Evolutionary conservation across 2,329 filamentous ascomycete species (phyloP).

Genomic region (Diaporthe vaccinii): DNA sequence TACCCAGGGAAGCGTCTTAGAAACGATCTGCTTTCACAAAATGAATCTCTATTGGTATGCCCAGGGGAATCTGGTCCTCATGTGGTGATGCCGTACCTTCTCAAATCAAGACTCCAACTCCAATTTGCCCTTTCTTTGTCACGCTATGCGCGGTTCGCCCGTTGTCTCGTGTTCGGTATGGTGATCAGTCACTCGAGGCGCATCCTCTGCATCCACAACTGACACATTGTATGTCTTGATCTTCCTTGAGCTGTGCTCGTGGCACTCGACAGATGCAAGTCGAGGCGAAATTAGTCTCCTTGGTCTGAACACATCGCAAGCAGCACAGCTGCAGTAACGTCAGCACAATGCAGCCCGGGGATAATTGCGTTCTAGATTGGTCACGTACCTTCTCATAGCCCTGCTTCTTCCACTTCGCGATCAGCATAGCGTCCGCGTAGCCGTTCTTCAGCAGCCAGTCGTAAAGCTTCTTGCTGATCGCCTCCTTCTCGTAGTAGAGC

Average conservation of each 20-base stretch:
- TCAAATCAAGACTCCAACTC: conserved; percentile 37
- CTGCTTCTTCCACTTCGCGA: conserved; percentile 99
- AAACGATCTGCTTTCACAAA: conserved; percentile 35
- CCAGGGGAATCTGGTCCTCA: conserved; percentile 27
- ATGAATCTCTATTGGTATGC: conserved; percentile 40
- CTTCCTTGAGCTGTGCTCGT: conserved; percentile 88
- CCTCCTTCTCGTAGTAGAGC: conserved; percentile 97
- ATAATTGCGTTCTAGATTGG: not conserved
- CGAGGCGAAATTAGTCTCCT: conserved; percentile 92
- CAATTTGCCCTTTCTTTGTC: conserved; percentile 21
- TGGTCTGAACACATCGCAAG: conserved; percentile 96
- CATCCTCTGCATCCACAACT: conserved; percentile 95
- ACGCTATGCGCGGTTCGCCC: not conserved
- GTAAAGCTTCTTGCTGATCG: conserved; percentile 91
- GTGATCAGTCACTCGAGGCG: conserved; percentile 80
- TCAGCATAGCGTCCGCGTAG: conserved; percentile 94
- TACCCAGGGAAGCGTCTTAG: conserved; percentile 32
- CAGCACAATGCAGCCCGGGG: conserved; percentile 43
- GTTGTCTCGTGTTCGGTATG: not conserved
- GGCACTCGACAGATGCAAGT: conserved; percentile 98
- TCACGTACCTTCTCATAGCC: conserved; percentile 91
- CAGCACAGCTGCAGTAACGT: conserved; percentile 80
- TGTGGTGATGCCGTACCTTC: conserved; percentile 34
- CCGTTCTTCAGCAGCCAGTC: conserved; percentile 97
- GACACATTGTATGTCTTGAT: conserved; percentile 92